Evolutionary conservation across 2,329 filamentous ascomycete species (phyloP).

Genomic region (Xylaria sp.): DNA sequence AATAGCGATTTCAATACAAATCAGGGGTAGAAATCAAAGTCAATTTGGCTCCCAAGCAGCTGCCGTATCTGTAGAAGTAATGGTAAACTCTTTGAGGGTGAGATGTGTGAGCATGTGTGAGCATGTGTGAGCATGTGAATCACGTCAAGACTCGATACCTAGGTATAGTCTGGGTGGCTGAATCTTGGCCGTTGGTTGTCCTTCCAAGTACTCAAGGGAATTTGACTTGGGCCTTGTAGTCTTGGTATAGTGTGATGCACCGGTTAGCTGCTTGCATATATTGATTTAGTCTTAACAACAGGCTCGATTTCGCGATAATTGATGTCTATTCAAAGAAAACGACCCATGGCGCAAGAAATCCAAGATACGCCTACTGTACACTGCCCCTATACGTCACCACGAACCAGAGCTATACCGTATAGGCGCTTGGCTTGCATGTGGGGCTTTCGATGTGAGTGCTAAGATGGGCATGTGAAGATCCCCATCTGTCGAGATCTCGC

Average conservation of each 20-base stretch:
- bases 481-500: neutral
- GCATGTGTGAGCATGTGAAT: neutral
- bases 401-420: too few species aligned
- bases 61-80: neutral
- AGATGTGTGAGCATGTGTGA: neutral
- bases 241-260: too few species aligned
- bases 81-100: neutral
- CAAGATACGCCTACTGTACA: too few species aligned
- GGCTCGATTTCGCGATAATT: too few species aligned
- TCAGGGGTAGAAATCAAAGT: neutral
- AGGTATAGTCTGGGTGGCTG: neutral
- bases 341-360: too few species aligned
- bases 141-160: slow-evolving; percentile 10
- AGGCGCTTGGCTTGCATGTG: neutral
- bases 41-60: neutral
- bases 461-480: slow-evolving; percentile 12
- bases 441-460: slow-evolving; percentile 9
- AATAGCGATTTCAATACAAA: neutral
- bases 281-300: too few species aligned
- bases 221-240: too few species aligned
- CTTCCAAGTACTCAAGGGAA: too few species aligned
- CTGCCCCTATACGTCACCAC: too few species aligned
- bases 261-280: too few species aligned
- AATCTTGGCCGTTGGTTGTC: neutral
- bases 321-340: too few species aligned